These are phyloP conservation scores for Amanita fuliginea DNA, from an alignment of 768 basidiomycete genomes.

Conservation along the genomic window DNA sequence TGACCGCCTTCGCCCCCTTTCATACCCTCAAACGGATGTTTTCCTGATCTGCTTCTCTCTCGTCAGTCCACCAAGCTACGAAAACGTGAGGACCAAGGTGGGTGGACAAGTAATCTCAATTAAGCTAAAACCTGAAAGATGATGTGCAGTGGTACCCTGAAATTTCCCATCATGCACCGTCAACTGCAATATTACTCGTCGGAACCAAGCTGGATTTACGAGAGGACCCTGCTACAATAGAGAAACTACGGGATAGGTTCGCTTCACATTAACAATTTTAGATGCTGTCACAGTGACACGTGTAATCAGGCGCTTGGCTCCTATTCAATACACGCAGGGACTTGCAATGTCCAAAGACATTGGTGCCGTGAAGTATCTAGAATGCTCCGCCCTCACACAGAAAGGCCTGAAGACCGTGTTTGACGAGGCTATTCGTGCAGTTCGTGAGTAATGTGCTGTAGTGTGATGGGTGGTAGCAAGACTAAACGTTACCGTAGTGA, in stretches of 20 bases:
- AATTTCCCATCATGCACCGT: slow-evolving; percentile 94
- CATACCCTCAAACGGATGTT: slow-evolving; percentile 98
- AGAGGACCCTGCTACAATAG: slow-evolving; percentile 87
- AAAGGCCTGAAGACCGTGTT: slow-evolving; percentile 99
- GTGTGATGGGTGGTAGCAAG: not conserved
- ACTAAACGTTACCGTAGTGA: slow-evolving; percentile 36
- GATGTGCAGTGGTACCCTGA: slow-evolving; percentile 84
- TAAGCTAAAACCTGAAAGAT: slow-evolving; percentile 7
- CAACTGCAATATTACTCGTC: slow-evolving; percentile 86
- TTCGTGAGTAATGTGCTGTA: slow-evolving; percentile 54
- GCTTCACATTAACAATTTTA: not conserved
- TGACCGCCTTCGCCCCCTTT: slow-evolving; percentile 92
- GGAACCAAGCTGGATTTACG: slow-evolving; percentile 97
- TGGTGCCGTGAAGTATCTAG: slow-evolving; percentile 90
- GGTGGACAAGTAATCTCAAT: slow-evolving; percentile 14
- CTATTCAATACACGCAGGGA: slow-evolving; percentile 88
- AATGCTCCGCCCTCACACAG: slow-evolving; percentile 94
- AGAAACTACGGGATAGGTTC: slow-evolving; percentile 87
- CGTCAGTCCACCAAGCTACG: slow-evolving; percentile 95
- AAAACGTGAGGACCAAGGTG: slow-evolving; percentile 97
- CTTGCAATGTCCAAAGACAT: slow-evolving; percentile 89
- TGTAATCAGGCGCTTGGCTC: slow-evolving; percentile 71
- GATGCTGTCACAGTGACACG: not conserved
- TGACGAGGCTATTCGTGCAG: slow-evolving; percentile 96
- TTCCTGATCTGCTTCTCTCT: slow-evolving; percentile 99